A percentile compares a stretch with the other conserved stretches of the same genome.
These are phyloP conservation scores for Lactarius trivialis DNA, from an alignment of 768 basidiomycete genomes.

Conservation along the genomic window DNA sequence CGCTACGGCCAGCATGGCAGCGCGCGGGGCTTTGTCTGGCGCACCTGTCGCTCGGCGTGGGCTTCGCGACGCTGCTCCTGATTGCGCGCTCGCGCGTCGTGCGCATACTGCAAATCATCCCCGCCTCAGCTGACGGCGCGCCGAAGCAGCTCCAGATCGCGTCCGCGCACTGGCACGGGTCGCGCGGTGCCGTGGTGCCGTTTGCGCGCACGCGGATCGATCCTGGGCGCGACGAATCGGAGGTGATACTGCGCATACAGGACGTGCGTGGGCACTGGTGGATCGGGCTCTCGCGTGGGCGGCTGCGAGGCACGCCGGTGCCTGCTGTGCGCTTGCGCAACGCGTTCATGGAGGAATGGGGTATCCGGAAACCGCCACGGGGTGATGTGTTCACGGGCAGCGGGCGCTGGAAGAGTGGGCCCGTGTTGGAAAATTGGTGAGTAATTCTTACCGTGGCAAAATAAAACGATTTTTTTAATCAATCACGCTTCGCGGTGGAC, in stretches of 20 bases:
- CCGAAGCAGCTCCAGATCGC: constrained; percentile 18
- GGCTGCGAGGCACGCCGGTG: constrained; percentile 10
- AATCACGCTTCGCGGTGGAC: not conserved
- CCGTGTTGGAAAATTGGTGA: constrained; percentile 9
- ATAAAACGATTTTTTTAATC: not conserved
- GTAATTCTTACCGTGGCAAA: not conserved
- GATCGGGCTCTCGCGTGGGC: constrained; percentile 17
- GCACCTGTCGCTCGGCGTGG: constrained; percentile 18
- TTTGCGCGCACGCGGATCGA: constrained; percentile 13
- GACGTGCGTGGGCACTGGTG: constrained; percentile 24
- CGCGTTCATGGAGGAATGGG: constrained; percentile 16
- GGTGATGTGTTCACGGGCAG: not conserved
- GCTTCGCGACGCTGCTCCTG: constrained; percentile 19
- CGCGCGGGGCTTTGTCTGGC: constrained; percentile 18
- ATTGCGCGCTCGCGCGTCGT: constrained; percentile 22
- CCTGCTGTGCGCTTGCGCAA: constrained; percentile 14
- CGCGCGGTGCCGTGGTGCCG: constrained; percentile 17
- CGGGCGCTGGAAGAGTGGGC: constrained; percentile 20
- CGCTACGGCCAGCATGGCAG: constrained; percentile 19
- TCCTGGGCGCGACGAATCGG: constrained; percentile 22
- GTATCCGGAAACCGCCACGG: constrained; percentile 7
- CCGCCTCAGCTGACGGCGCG: constrained; percentile 4
- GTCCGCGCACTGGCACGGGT: constrained; percentile 8
- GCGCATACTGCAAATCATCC: constrained; percentile 19
- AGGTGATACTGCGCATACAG: constrained; percentile 20